Evolutionary conservation across 2,329 filamentous ascomycete genomes (phyloP).

Genomic region (Trichophyton rubrum): DNA sequence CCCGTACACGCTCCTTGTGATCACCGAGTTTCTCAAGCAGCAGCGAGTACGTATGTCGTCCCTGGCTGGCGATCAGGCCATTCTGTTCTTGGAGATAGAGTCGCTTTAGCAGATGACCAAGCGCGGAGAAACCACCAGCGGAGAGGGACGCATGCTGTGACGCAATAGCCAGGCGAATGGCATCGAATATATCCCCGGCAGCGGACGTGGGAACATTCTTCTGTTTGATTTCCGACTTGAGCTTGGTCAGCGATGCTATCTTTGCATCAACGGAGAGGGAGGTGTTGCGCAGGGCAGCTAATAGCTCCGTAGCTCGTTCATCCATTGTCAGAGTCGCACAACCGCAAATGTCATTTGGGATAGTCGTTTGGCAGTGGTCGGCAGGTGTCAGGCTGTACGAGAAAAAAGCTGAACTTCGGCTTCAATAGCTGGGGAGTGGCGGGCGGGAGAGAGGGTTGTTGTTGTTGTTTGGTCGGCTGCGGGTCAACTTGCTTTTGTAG

Average conservation of each 20-base stretch:
- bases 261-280: constrained; percentile 59
- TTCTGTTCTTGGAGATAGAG: constrained; percentile 74
- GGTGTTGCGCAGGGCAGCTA: constrained; percentile 45
- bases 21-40: constrained; percentile 80
- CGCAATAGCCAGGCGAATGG: constrained; percentile 59
- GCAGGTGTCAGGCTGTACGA: neutral
- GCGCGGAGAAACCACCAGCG: constrained; percentile 72
- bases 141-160: constrained; percentile 67
- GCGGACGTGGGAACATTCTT: constrained; percentile 67
- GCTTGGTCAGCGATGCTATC: constrained; percentile 54
- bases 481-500: neutral
- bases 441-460: neutral
- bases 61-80: constrained; percentile 54
- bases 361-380: neutral
- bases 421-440: neutral
- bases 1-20: constrained; percentile 70
- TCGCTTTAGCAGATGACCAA: constrained; percentile 77
- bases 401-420: neutral
- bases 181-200: constrained; percentile 67
- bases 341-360: constrained; percentile 12
- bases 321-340: constrained; percentile 37
- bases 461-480: neutral
- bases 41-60: constrained; percentile 56
- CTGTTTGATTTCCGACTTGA: constrained; percentile 87
- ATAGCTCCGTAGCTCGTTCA: constrained; percentile 41